These are phyloP conservation scores for Magnolia officinalis DNA, from an alignment of 164 flowering plant genomes.

Conservation along the genomic window DNA sequence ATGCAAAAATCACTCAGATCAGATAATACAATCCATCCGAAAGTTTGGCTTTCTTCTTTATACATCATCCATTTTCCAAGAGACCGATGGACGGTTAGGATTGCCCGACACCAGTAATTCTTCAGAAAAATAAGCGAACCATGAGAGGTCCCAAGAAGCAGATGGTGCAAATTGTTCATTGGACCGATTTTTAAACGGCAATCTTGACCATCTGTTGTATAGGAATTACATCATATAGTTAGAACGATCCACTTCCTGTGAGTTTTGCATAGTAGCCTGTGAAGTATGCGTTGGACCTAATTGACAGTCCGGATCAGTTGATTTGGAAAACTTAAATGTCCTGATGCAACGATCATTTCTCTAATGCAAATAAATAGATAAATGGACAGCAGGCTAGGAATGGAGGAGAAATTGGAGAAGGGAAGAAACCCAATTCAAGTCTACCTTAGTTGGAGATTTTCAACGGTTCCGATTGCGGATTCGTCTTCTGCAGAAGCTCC, in stretches of 20 bases:
- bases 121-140: too few species aligned
- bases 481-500: conserved; percentile 12
- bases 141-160: too few species aligned
- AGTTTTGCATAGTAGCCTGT: not conserved
- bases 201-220: too few species aligned
- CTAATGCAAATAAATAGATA: not conserved
- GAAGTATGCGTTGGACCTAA: not conserved
- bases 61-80: too few species aligned
- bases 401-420: not conserved
- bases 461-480: conserved; percentile 13
- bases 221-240: too few species aligned
- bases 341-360: not conserved
- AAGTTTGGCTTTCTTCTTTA: too few species aligned
- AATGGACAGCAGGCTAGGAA: not conserved
- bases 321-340: not conserved
- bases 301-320: not conserved
- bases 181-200: too few species aligned
- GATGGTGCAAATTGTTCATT: too few species aligned
- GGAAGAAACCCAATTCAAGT: not conserved
- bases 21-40: not conserved
- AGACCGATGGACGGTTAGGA: too few species aligned
- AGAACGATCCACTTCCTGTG: too few species aligned
- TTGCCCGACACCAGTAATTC: too few species aligned
- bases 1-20: not conserved
- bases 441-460: conserved; percentile 15